Percentiles rank a stretch among this genome's conserved stretches.
Conservation (phyloP, 805 yeast species). For the Myxozyma geophila region DNA sequence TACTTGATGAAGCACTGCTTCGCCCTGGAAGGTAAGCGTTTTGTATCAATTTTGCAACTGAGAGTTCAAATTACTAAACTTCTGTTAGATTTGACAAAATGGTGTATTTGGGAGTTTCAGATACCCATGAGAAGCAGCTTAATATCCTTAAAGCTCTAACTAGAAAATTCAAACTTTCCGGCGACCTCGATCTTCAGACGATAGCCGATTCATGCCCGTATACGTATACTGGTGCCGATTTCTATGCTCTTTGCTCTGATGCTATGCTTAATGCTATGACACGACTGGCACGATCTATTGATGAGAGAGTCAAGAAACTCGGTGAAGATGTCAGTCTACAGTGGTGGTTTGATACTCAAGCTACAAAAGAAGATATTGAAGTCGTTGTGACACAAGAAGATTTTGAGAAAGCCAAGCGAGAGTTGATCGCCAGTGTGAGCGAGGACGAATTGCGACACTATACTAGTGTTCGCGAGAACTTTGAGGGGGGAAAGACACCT, state of each 20-base stretch:
- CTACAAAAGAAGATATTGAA: conserved; percentile 65
- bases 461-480: conserved; percentile 72
- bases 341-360: conserved; percentile 89
- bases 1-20: conserved; percentile 88
- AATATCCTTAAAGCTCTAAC: conserved; percentile 88
- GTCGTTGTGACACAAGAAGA: conserved; percentile 75
- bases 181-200: conserved; percentile 59
- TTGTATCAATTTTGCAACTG: not conserved
- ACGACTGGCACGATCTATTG: conserved; percentile 78
- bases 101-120: conserved; percentile 91
- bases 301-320: conserved; percentile 58
- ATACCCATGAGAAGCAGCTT: conserved; percentile 84
- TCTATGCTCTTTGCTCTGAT: conserved; percentile 93
- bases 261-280: conserved; percentile 97
- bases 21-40: conserved; percentile 49
- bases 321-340: conserved; percentile 53
- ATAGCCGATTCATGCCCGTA: conserved; percentile 78
- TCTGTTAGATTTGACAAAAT: conserved; percentile 96
- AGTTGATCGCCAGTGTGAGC: conserved; percentile 82
- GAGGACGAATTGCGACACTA: conserved; percentile 86
- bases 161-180: conserved; percentile 64
- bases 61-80: not conserved
- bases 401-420: conserved; percentile 73
- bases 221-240: conserved; percentile 97
- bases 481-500: conserved; percentile 60